Evolutionary conservation across 495 filamentous ascomycete genomes (phyloP), one percentile per base, ranked within the genome.

Genomic region (Trichocladium antarcticum): DNA sequence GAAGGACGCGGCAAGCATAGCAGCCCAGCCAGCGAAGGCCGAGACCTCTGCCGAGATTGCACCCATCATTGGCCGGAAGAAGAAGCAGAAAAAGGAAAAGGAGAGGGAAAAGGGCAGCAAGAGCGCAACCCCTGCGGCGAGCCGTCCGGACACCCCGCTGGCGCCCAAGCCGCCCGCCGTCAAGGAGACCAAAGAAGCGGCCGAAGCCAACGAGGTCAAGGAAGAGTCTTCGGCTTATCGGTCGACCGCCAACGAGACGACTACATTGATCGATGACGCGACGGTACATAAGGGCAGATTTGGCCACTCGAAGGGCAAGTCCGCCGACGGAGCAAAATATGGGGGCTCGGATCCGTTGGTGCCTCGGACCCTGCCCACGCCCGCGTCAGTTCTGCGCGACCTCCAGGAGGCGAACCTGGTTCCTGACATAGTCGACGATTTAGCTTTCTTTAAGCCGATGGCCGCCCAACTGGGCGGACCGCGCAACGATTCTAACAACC

Each of bases 31-130:
- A 11, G 74, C 79, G 50, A 82, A 87, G 52, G 66, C 72, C 5
- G 73, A 77, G 42, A 50, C 66, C 19, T 67, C 74, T 28, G 77
- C 82, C 35, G 85, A 90, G 54, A 75, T 77, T 38, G 87, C 78
- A 0, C 87, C 88, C 3, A 92, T 96, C 35, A 68, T 92, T 34
- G 85, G 85, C 24, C 72, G 88, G 32, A 93, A 93, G 69, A 90
- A 90, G 68, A 96, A 95, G 70, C 80, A 87, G 56, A 92, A 87
- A 72, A 93, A 89, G 68, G 75, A 77, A 29, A 73, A 70, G 68
- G 75, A 77, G 32, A 73, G 70, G 45, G 63, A 64, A 52, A 58
- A 66, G 62, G 57, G 49, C 20, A 49, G 50, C 35, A 31, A 34
- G 6, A 49, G 17, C 5, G 61, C 55, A 4, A 69, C 67, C 17